Conservation (phyloP, 352 stramenopile species). For the Globisporangium heterothallicum region DNA sequence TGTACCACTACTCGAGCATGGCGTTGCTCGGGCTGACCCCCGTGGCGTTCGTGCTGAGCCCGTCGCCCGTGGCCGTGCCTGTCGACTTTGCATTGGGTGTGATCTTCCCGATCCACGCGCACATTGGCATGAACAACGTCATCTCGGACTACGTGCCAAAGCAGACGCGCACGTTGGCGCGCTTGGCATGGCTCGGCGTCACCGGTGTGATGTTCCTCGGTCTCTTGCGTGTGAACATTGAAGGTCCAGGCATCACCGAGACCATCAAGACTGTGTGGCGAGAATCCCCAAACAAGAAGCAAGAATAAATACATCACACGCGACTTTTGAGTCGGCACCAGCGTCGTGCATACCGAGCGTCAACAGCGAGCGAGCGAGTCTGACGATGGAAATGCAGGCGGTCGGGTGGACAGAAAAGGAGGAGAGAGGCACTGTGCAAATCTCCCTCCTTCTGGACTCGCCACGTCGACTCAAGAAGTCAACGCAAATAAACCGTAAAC, state of each 20-base stretch:
- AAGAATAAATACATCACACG: conserved; percentile 16
- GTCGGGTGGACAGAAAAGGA: no score
- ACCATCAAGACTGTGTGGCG: conserved; percentile 85
- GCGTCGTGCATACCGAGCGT: no score
- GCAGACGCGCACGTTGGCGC: conserved; percentile 39
- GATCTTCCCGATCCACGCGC: conserved; percentile 85
- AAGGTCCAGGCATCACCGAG: conserved; percentile 81
- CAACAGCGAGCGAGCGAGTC: background rate
- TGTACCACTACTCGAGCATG: conserved; percentile 56
- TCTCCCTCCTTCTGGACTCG: no score
- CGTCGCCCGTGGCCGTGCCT: conserved; percentile 59
- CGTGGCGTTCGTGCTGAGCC: conserved; percentile 68
- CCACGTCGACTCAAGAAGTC: no score
- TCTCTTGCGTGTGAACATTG: conserved; percentile 79
- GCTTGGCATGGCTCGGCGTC: conserved; percentile 63
- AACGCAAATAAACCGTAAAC: no score
- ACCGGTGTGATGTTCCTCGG: conserved; percentile 80
- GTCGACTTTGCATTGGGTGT: conserved; percentile 79
- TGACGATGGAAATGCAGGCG: no score
- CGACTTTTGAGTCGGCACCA: no score
- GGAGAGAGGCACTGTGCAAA: no score
- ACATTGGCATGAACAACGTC: conserved; percentile 94
- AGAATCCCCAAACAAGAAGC: conserved; percentile 67
- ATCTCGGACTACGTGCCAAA: conserved; percentile 94
- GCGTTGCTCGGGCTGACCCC: conserved; percentile 56